These are phyloP conservation scores for Chalciporus chontae DNA, from an alignment of 768 basidiomycete species.

Conservation along the genomic window DNA sequence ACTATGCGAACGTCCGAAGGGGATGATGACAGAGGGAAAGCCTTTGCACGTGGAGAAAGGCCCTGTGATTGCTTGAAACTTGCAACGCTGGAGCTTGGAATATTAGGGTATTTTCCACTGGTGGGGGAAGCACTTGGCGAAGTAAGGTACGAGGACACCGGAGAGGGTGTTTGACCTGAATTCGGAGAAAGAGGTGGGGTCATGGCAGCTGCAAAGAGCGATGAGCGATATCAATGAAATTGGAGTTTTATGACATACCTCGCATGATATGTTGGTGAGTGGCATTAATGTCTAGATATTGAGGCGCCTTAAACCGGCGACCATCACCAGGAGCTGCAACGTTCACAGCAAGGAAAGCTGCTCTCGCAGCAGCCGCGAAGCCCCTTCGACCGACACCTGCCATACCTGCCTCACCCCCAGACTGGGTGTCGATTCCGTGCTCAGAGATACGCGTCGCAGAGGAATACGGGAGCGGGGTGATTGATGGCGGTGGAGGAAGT, in stretches of 20 bases:
- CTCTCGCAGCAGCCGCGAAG: constrained; percentile 70
- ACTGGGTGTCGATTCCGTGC: constrained; percentile 61
- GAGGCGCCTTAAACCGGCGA: constrained; percentile 36
- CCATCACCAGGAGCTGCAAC: constrained; percentile 5
- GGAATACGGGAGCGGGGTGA: constrained; percentile 9
- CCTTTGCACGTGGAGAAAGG: constrained; percentile 16
- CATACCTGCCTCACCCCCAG: constrained; percentile 80
- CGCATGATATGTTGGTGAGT: constrained; percentile 28
- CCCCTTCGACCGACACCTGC: constrained; percentile 87
- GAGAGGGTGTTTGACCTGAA: constrained; percentile 31
- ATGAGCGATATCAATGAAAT: constrained; percentile 5
- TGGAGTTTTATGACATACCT: constrained; percentile 19
- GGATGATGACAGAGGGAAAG: constrained; percentile 17
- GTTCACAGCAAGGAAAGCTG: constrained; percentile 43
- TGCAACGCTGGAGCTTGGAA: constrained; percentile 22
- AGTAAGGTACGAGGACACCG: constrained; percentile 28
- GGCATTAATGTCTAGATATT: constrained; percentile 46
- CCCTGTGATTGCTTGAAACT: constrained; percentile 2
- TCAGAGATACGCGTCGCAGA: constrained; percentile 4
- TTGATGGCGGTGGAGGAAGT: constrained; percentile 15
- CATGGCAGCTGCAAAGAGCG: constrained; percentile 20
- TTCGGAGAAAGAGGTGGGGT: constrained; percentile 35
- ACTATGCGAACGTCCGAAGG: constrained; percentile 24
- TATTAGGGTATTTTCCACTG: constrained; percentile 14
- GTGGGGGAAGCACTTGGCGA: constrained; percentile 22